Evolutionary conservation across 345 rosid genomes (phyloP), one percentile per base, ranked within the genome.

Genomic region (Kernera saxatilis): DNA sequence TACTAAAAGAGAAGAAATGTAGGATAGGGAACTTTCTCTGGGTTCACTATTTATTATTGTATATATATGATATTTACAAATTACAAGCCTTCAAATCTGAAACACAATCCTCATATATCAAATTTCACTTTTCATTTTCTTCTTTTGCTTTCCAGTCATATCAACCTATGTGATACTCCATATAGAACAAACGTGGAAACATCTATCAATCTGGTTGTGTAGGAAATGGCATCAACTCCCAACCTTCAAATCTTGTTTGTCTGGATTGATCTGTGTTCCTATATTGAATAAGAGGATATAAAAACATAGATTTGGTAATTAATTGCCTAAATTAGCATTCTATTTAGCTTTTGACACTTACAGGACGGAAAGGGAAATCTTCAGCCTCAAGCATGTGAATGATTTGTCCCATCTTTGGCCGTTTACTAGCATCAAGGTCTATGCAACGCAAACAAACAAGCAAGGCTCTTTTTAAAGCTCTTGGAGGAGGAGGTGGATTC

Each of bases 351-450:
- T 52, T 9, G 43, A 44, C n/a, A 72, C 96, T 77, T 83, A 93
- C 98, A 12, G 87, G 18, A 63, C 97, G 96, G 65, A 86, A 93
- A 60, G 91, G 90, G 72, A 87, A 89, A 54, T 94, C 97, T 12
- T 91, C 97, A 7, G 88, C 90, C 70, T 91, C 98, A n/a, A 94
- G 97, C 99, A 94, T 86, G 75, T 91, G 97, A 75, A 89, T 86
- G 45, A 94, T 84, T 76, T 91, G 99, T 56, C 99, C 96, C 99
- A 94, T 94, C 84, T 91, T 91, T 19, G 97, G 97, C 25, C 99
- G 81, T 80, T 91, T 94, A 50, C 57, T 60, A 48, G 91, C 81
- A 68, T 91, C 97, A 79, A 89, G 77, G 81, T 94, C 99, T 63
- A 91, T 89, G 72, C 99, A 94, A 44, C 99, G 92, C 45, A 91